Percentiles rank a stretch among this genome's conserved stretches.
These are phyloP conservation scores for Penicillium bovifimosum DNA, from an alignment of 495 filamentous ascomycete genomes.

Conservation along the genomic window DNA sequence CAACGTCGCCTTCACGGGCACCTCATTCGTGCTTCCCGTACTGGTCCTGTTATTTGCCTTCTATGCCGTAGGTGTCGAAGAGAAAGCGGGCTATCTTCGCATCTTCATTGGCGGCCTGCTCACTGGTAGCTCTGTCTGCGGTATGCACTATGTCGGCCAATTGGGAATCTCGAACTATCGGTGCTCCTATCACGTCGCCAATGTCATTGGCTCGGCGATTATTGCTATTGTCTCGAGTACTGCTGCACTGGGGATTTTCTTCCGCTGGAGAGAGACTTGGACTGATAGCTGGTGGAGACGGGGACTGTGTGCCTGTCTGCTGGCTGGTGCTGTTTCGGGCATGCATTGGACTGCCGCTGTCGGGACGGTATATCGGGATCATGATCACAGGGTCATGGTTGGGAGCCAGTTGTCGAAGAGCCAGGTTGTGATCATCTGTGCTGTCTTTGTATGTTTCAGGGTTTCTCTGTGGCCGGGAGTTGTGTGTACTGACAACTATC, in stretches of 20 bases:
- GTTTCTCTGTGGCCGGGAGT: neutral
- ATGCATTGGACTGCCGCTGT: constrained; percentile 85
- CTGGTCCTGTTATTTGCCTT: constrained; percentile 69
- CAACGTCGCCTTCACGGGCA: constrained; percentile 61
- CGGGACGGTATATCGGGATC: constrained; percentile 60
- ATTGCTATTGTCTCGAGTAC: constrained; percentile 69
- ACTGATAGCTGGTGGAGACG: constrained; percentile 74
- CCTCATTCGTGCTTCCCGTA: constrained; percentile 79
- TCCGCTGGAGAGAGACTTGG: constrained; percentile 70
- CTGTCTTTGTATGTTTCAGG: constrained; percentile 51
- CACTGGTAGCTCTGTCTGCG: constrained; percentile 69
- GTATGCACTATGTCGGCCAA: constrained; percentile 89
- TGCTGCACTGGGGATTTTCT: constrained; percentile 67
- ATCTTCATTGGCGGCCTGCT: constrained; percentile 58
- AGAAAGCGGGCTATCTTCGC: constrained; percentile 50
- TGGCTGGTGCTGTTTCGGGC: constrained; percentile 70
- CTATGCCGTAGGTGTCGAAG: constrained; percentile 53
- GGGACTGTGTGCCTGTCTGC: constrained; percentile 54
- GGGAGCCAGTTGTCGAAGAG: constrained; percentile 43
- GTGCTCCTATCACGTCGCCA: constrained; percentile 48
- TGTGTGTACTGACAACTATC: constrained; percentile 12
- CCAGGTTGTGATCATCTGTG: constrained; percentile 57
- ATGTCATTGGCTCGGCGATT: constrained; percentile 62
- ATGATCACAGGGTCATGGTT: constrained; percentile 23
- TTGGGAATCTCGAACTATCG: constrained; percentile 74